Conservation (phyloP, 2,329 filamentous ascomycete species). For the Microcera coccophila region DNA sequence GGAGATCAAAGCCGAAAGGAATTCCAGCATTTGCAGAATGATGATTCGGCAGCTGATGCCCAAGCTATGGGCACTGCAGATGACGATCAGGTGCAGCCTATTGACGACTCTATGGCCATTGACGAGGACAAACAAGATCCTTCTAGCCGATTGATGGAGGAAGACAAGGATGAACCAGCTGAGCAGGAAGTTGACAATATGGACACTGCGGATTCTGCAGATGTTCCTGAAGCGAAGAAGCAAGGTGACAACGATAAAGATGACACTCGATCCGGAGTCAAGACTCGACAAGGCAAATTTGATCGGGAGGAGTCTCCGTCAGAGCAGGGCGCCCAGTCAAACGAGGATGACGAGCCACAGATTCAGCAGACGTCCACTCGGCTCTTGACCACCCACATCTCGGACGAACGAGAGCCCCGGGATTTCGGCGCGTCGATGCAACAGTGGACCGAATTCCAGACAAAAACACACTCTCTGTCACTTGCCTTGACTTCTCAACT, state of each 20-base stretch:
- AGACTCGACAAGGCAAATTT: conserved; percentile 56
- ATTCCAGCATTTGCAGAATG: conserved; percentile 88
- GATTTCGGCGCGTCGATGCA: conserved; percentile 58
- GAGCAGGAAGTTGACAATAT: conserved; percentile 45
- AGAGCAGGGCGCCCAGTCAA: conserved; percentile 41
- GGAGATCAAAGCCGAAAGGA: conserved; percentile 66
- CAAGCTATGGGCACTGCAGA: conserved; percentile 87
- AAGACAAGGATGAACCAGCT: conserved; percentile 47
- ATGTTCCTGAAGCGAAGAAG: conserved; percentile 38
- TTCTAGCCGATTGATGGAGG: conserved; percentile 48
- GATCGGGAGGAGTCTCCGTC: conserved; percentile 47
- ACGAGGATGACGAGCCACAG: conserved; percentile 46
- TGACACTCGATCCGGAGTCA: conserved; percentile 56
- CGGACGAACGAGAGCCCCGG: conserved; percentile 42
- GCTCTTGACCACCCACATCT: conserved; percentile 70
- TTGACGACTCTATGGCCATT: conserved; percentile 86
- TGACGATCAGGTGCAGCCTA: conserved; percentile 78
- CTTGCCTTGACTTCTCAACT: conserved; percentile 90
- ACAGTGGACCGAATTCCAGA: conserved; percentile 83
- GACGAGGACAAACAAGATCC: conserved; percentile 62
- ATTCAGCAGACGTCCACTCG: conserved; percentile 56
- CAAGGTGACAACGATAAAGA: conserved; percentile 47
- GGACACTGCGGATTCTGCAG: conserved; percentile 35
- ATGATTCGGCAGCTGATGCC: conserved; percentile 75
- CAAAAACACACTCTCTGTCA: conserved; percentile 78